These are phyloP conservation scores for Suhomyces panamericanus DNA, from an alignment of 1,139 yeast genomes.

Conservation along the genomic window DNA sequence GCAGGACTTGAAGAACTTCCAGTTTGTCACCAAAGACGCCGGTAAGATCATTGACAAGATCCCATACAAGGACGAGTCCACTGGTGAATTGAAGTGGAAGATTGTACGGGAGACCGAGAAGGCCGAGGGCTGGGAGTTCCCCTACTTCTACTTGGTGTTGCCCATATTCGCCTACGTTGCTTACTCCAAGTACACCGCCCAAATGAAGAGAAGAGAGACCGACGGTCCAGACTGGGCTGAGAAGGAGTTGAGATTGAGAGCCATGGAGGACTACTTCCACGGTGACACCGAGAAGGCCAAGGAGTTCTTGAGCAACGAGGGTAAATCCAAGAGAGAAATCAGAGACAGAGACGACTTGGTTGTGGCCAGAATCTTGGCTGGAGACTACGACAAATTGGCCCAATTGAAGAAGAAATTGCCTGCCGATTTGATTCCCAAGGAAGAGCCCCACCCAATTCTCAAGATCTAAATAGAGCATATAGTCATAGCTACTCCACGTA, in stretches of 20 bases:
- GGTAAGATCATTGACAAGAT: constrained; percentile 77
- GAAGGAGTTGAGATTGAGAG: constrained; percentile 79
- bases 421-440: constrained; percentile 39
- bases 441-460: constrained; percentile 35
- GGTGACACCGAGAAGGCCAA: constrained; percentile 62
- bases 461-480: constrained; percentile 26
- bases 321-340: constrained; percentile 59
- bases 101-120: constrained; percentile 72
- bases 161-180: constrained; percentile 49
- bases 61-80: constrained; percentile 75
- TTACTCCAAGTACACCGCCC: constrained; percentile 49
- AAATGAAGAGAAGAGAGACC: constrained; percentile 42
- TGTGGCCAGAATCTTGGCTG: constrained; percentile 78
- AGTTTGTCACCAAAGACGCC: constrained; percentile 61
- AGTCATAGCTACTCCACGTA: constrained; percentile 6
- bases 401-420: constrained; percentile 62
- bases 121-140: constrained; percentile 83
- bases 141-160: constrained; percentile 73
- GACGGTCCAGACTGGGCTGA: constrained; percentile 77
- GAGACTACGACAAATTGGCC: constrained; percentile 80
- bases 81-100: constrained; percentile 81
- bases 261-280: constrained; percentile 62
- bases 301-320: constrained; percentile 56
- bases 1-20: constrained; percentile 59
- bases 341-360: constrained; percentile 75